phyloP scores from a whole-genome alignment of 2,329 filamentous ascomycete genomes.

The Coniochaeta prunicola region DNA sequence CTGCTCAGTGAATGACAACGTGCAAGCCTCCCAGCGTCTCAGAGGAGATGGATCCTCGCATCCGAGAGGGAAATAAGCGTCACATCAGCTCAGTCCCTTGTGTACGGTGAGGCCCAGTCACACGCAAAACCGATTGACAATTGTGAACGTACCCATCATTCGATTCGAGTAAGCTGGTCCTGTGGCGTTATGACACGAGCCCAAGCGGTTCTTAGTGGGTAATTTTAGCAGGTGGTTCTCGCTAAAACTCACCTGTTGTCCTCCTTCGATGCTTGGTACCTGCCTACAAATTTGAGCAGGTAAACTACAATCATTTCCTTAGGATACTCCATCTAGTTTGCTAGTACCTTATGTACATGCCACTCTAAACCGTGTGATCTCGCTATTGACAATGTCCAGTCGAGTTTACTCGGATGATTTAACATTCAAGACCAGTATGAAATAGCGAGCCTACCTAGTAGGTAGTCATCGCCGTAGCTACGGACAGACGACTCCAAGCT shows the following conservation, averaged over 20 bases:
- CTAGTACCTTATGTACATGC: background rate
- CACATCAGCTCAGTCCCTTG: background rate
- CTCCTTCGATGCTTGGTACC: background rate
- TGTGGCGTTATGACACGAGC: background rate
- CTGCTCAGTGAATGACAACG: background rate
- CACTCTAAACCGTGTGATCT: background rate
- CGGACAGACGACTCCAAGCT: background rate
- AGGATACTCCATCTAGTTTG: background rate
- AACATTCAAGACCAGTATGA: background rate
- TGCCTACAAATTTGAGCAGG: background rate
- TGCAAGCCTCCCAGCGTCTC: background rate
- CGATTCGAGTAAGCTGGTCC: background rate
- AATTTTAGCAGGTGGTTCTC: background rate
- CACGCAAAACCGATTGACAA: background rate
- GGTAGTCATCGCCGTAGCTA: background rate
- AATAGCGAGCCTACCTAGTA: background rate
- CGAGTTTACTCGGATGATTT: background rate
- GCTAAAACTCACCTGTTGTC: background rate
- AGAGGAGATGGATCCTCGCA: background rate
- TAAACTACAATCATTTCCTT: background rate
- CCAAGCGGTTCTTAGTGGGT: background rate
- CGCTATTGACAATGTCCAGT: background rate
- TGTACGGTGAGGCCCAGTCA: background rate
- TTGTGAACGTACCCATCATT: background rate
- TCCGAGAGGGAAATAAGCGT: background rate